phyloP scores from a whole-genome alignment of 106 monocot species.

The Posidonia australis region DNA sequence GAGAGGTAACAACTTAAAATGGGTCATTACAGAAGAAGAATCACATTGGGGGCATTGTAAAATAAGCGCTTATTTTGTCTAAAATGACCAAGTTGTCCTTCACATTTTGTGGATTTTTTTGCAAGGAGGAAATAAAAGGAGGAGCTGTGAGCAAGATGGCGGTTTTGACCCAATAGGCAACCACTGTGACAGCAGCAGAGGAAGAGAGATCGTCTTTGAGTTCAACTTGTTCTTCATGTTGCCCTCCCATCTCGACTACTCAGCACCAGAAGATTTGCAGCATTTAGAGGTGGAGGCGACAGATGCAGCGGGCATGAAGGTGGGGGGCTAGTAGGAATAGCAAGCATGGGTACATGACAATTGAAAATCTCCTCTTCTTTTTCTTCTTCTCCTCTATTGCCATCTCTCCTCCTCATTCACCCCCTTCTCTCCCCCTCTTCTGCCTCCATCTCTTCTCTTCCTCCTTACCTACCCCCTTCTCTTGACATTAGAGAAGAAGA shows the following conservation, averaged over 20 bases:
- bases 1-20: too few species aligned
- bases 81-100: too few species aligned
- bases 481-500: too few species aligned
- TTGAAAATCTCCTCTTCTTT: slow-evolving; percentile 48
- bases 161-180: background rate
- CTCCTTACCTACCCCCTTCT: too few species aligned
- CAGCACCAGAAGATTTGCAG: slow-evolving; percentile 48
- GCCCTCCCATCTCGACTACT: slow-evolving; percentile 1
- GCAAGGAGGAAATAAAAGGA: background rate
- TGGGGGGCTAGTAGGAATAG: slow-evolving; percentile 33
- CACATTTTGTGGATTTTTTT: slow-evolving; percentile 1
- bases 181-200: background rate
- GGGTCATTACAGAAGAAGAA: too few species aligned
- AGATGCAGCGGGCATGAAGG: slow-evolving; percentile 82
- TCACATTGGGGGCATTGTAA: too few species aligned
- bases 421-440: too few species aligned
- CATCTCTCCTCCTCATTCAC: too few species aligned
- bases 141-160: background rate
- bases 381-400: too few species aligned
- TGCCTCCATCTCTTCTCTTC: too few species aligned
- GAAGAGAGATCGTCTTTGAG: background rate
- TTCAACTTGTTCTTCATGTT: slow-evolving; percentile 1
- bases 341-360: slow-evolving; percentile 34
- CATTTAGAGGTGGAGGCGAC: slow-evolving; percentile 61
- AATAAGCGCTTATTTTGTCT: too few species aligned